Base-by-base conservation (phyloP, 1,284 basidiomycete species). In the Phellopilus nigrolimitatus region DNA sequence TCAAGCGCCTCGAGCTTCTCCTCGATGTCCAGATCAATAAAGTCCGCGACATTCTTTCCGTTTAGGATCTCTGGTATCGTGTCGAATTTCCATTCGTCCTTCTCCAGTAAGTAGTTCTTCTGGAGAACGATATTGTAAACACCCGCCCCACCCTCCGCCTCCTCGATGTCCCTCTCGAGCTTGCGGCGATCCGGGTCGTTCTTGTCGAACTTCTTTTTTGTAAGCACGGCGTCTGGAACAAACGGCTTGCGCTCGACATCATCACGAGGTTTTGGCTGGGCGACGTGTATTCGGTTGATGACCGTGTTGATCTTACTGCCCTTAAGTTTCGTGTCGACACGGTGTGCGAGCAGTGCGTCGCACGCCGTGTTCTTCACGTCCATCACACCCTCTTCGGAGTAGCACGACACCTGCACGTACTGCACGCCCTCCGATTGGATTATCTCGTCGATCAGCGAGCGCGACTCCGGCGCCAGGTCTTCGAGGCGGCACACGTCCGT, bases 11-110 rank as follows among this genome's bases (percentile, higher is more conserved):
- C 95, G 53, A 99, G 84, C 71, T 92, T 95, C 70, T 95, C 93
- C 36, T 84, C 83, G 59, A 99, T 99, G 64, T 99, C 97, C n/a
- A 94, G 90, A 68, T 99, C 97, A 69, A 99, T 90, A 62, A 99
- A 99, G 76, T 99, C 95, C 34, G 95, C 95, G 51, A 99, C 74
- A 73, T 99, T 99, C 81, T 98, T 98, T 71, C 95, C 97, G 59
- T 98, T 83, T 82, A 92, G 84, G 64, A 99, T 90, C 71, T 99
- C 97, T 24, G 95, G 97, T 21, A 99, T 90, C 59, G 83, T 79
- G 66, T 99, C 95, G 73, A 86, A 79, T 73, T 97, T 99, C 95
- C 95, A 99, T 48, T 91, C 87, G 45, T 91, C 85, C 65, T 97
- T 86, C 36, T 83, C 79, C 50, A 99, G 84, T 27, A 97, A 60